Conservation (phyloP, 2,329 filamentous ascomycete genomes). For the Fusarium torulosum region DNA sequence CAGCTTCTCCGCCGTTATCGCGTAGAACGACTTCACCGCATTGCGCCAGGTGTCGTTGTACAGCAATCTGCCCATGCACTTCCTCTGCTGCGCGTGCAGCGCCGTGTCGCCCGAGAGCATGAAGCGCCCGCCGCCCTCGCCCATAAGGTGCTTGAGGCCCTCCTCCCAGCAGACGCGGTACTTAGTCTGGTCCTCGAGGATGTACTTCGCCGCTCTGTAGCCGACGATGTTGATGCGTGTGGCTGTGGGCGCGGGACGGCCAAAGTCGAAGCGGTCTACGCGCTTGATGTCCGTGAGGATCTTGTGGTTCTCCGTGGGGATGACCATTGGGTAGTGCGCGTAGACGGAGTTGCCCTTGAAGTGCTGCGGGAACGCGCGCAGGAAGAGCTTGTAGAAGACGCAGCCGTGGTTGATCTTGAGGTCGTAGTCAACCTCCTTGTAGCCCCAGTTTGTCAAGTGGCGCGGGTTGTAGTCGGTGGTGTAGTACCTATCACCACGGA, state of each 20-base stretch:
- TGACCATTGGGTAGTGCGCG: conserved; percentile 80
- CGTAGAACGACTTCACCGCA: conserved; percentile 76
- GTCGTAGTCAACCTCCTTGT: conserved; percentile 79
- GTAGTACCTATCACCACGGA: conserved; percentile 83
- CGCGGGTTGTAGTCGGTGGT: conserved; percentile 81
- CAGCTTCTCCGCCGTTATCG: conserved; percentile 70
- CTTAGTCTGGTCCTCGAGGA: conserved; percentile 70
- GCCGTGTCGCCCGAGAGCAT: conserved; percentile 67
- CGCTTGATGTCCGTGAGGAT: conserved; percentile 77
- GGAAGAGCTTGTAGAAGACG: conserved; percentile 86
- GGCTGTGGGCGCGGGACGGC: conserved; percentile 66
- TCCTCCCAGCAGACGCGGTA: conserved; percentile 77
- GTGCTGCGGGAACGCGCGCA: conserved; percentile 83
- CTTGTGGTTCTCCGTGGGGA: conserved; percentile 77
- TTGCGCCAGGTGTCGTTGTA: conserved; percentile 72
- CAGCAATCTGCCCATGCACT: conserved; percentile 68
- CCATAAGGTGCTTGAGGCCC: conserved; percentile 73
- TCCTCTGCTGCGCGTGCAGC: conserved; percentile 63
- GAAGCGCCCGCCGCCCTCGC: conserved; percentile 64
- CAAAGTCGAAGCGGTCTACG: conserved; percentile 77
- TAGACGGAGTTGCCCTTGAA: conserved; percentile 84
- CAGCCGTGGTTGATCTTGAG: conserved; percentile 82
- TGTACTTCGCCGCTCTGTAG: conserved; percentile 69
- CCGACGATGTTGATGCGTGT: conserved; percentile 69
- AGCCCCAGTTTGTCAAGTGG: conserved; percentile 87